phyloP scores from a whole-genome alignment of 2,329 filamentous ascomycete species.

The Hypoxylon sp. region DNA sequence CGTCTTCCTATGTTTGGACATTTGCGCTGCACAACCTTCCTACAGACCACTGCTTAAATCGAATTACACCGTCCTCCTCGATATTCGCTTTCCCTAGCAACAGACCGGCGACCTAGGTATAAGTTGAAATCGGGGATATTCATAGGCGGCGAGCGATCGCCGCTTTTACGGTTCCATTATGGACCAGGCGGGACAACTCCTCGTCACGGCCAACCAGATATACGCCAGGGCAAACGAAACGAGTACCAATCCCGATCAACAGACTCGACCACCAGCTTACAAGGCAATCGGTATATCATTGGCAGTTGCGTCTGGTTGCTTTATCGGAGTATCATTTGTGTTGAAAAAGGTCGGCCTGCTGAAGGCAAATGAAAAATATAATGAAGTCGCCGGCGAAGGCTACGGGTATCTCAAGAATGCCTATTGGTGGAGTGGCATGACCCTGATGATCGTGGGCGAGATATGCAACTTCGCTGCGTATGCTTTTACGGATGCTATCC shows the following conservation, averaged over 20 bases:
- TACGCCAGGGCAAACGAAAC: conserved; percentile 60
- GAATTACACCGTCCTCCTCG: neutral
- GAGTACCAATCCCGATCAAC: conserved; percentile 43
- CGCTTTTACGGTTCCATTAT: conserved; percentile 46
- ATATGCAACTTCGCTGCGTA: conserved; percentile 98
- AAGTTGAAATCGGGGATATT: conserved; percentile 8
- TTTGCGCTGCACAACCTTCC: conserved; percentile 24
- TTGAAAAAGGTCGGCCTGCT: conserved; percentile 94
- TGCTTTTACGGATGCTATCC: conserved; percentile 94
- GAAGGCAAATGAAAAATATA: conserved; percentile 94
- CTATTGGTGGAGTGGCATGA: conserved; percentile 98
- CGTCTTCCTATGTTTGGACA: conserved; percentile 21
- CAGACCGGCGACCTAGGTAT: conserved; percentile 9
- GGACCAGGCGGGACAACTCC: conserved; percentile 54
- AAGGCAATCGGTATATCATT: conserved; percentile 89
- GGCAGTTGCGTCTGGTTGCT: conserved; percentile 87
- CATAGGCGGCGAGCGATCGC: conserved; percentile 38
- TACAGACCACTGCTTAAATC: conserved; percentile 14
- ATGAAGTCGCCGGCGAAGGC: conserved; percentile 93
- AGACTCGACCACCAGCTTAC: conserved; percentile 68
- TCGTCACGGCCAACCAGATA: conserved; percentile 52
- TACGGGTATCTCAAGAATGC: conserved; percentile 96
- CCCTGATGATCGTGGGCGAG: conserved; percentile 94
- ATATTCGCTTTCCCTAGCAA: conserved; percentile 3
- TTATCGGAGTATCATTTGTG: conserved; percentile 95